Base-by-base conservation (phyloP, 495 filamentous ascomycete genomes). In the Trichoderma erinaceum region DNA sequence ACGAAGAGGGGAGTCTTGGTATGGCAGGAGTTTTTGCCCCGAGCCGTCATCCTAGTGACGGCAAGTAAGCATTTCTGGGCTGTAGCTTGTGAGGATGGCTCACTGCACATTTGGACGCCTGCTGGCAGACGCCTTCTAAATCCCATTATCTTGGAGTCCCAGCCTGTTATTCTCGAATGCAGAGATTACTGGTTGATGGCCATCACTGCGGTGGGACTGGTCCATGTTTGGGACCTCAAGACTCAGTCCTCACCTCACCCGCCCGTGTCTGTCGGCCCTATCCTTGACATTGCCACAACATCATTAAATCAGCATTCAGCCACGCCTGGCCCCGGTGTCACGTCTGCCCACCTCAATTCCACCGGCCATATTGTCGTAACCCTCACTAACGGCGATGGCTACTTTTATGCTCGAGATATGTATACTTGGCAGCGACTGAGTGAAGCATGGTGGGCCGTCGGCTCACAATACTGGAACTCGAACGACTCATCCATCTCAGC, bases 381-480 rank as follows among this genome's bases (percentile, higher is more conserved):
- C 0, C 82, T 99, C 50, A 92, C 87, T 32, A 97, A 97, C 71
- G 95, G 95, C 16, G 93, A 98, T 70, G 95, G 96, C 4, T 98
- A 92, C 73, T 85, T 87, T 29, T 99, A 98, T 78, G 91, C 89
- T 1, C 85, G 87, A 0, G 78, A 79, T 21, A 89, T 98, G 87
- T 92, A 86, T 73, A 84, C 87, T n/a, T 99, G 95, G 95, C 94
- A 97, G 79, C 88, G 93, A 12, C 82, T 98, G 15, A 92, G 91
- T 4, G 95, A 99, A 78, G 82, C 90, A 1, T 99, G 95, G 96
- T 99, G 96, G 95, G 93, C 95, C 3, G 92, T 97, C 0, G 94
- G 93, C 27, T 94, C 90, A 74, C 95, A 98, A 76, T 98, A 98
- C 76, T 98, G 96, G 95, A 97, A 97, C 77, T 91, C 90, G n/a